phyloP scores from a whole-genome alignment of 1,139 yeast species.

The Hanseniaspora uvarum region DNA sequence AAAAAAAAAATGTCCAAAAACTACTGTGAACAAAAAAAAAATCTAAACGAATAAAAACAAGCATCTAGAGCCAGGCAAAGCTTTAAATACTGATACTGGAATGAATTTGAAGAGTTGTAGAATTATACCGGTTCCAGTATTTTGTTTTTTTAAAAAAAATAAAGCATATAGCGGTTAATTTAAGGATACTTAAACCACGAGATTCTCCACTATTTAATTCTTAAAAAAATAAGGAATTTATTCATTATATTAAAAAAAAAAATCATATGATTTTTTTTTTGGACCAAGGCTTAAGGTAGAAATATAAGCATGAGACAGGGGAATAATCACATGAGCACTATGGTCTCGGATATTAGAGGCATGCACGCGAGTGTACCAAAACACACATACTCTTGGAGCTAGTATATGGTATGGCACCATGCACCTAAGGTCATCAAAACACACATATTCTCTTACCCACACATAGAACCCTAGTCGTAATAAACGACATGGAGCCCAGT shows the following conservation, averaged over 20 bases:
- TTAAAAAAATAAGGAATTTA: too few species aligned
- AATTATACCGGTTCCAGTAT: constrained; percentile 3
- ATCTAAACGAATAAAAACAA: neutral
- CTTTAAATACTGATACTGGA: neutral
- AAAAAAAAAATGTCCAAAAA: neutral
- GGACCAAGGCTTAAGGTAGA: too few species aligned
- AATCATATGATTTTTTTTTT: neutral
- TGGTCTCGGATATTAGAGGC: too few species aligned
- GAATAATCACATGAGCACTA: too few species aligned
- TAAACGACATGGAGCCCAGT: constrained; percentile 21
- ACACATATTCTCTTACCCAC: constrained; percentile 21
- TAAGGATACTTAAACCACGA: neutral
- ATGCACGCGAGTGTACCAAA: too few species aligned
- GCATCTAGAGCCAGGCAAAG: neutral
- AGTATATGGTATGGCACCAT: too few species aligned
- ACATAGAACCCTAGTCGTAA: constrained; percentile 21
- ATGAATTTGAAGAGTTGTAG: neutral
- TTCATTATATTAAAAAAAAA: constrained; percentile 16
- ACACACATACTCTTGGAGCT: too few species aligned
- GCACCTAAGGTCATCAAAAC: neutral
- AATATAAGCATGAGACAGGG: too few species aligned
- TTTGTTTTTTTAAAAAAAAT: neutral
- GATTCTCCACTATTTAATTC: neutral
- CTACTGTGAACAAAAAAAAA: neutral
- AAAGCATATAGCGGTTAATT: neutral